A percentile compares a stretch with the other conserved stretches of the same genome.
phyloP scores from a whole-genome alignment of 2,329 filamentous ascomycete genomes.

The Sphaerostilbella broomeana region DNA sequence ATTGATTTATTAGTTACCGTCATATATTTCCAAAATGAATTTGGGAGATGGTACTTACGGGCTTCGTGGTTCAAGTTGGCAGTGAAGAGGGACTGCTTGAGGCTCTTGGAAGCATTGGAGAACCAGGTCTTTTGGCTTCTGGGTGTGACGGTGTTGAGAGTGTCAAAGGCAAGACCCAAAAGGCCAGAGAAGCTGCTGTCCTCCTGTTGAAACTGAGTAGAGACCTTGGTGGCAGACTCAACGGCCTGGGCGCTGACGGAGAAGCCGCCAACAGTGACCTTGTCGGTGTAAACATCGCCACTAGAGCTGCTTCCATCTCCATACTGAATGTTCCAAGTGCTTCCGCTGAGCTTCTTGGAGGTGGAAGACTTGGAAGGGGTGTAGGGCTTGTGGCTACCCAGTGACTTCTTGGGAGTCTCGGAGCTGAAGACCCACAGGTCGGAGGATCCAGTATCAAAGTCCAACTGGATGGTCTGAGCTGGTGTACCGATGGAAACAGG shows the following conservation, averaged over 20 bases:
- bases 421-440: slow-evolving; percentile 35
- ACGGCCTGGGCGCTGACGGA: slow-evolving; percentile 37
- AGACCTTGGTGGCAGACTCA: slow-evolving; percentile 37
- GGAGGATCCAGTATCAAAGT: slow-evolving; percentile 22
- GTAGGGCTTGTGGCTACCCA: slow-evolving; percentile 36
- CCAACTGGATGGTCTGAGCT: slow-evolving; percentile 15
- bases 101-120: slow-evolving; percentile 23
- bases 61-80: slow-evolving; percentile 54
- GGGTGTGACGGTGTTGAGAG: slow-evolving; percentile 37
- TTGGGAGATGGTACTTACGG: slow-evolving; percentile 20
- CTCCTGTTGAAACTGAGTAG: slow-evolving; percentile 31
- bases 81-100: slow-evolving; percentile 50
- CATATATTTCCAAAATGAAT: no score
- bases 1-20: background rate
- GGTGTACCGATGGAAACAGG: slow-evolving; percentile 18
- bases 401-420: slow-evolving; percentile 30
- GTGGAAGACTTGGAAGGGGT: slow-evolving; percentile 32
- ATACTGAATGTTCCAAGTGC: slow-evolving; percentile 38
- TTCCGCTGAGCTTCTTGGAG: slow-evolving; percentile 29
- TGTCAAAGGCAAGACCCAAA: slow-evolving; percentile 37
- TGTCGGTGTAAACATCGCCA: slow-evolving; percentile 39
- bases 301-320: slow-evolving; percentile 37
- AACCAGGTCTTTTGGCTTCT: slow-evolving; percentile 38
- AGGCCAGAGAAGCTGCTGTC: slow-evolving; percentile 38
- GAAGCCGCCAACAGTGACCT: slow-evolving; percentile 35